phyloP scores from a whole-genome alignment of 2,329 filamentous ascomycete genomes.

The Pseudonectria buxi region DNA sequence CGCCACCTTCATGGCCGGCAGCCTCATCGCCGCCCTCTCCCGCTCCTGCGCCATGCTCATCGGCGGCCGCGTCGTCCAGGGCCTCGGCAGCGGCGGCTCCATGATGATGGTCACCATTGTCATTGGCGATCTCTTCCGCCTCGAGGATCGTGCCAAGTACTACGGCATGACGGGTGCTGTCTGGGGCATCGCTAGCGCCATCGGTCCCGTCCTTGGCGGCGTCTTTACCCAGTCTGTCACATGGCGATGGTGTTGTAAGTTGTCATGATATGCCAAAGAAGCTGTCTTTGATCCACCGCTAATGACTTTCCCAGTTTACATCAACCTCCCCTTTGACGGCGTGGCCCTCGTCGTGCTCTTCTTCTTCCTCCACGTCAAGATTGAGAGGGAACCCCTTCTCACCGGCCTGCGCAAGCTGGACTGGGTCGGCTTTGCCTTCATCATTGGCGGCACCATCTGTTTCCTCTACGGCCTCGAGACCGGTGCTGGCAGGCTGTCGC shows the following conservation, averaged over 20 bases:
- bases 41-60: constrained; percentile 41
- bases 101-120: constrained; percentile 16
- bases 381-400: constrained; percentile 55
- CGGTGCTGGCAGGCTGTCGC: constrained; percentile 60
- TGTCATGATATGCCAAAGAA: no score
- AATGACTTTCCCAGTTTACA: constrained; percentile 38
- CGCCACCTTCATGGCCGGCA: constrained; percentile 44
- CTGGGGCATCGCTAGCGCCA: constrained; percentile 58
- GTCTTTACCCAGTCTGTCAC: constrained; percentile 54
- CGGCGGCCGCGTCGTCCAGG: constrained; percentile 28
- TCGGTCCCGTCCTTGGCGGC: constrained; percentile 62
- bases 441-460: constrained; percentile 79
- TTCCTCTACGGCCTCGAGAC: constrained; percentile 79
- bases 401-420: constrained; percentile 57
- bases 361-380: constrained; percentile 60
- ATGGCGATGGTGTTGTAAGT: constrained; percentile 57
- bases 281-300: no score
- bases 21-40: constrained; percentile 44
- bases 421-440: constrained; percentile 47
- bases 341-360: constrained; percentile 41
- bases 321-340: constrained; percentile 49
- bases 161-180: constrained; percentile 44
- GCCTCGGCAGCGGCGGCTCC: constrained; percentile 16
- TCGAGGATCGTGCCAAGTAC: constrained; percentile 42
- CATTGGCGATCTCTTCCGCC: constrained; percentile 47